These are phyloP conservation scores for Albifimbria verrucaria DNA, from an alignment of 2,329 filamentous ascomycete genomes.

Conservation along the genomic window DNA sequence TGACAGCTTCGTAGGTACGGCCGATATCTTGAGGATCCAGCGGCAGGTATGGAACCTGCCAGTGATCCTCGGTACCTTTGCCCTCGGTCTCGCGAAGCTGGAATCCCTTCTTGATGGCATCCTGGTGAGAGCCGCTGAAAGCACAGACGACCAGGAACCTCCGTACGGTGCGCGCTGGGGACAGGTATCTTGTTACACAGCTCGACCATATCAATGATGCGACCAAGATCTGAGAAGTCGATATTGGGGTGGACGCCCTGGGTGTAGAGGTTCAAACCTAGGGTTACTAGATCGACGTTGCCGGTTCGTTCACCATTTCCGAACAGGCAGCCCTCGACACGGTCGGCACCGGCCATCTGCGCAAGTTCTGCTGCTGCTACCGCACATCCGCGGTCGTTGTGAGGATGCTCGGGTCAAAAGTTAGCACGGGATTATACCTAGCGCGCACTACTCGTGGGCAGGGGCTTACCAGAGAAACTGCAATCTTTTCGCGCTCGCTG, in stretches of 20 bases:
- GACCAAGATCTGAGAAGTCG: constrained; percentile 87
- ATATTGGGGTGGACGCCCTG: constrained; percentile 82
- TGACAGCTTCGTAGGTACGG: constrained; percentile 95
- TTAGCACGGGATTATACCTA: too few species aligned
- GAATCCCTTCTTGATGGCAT: constrained; percentile 93
- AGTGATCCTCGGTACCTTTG: constrained; percentile 61
- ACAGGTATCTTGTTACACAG: constrained; percentile 92
- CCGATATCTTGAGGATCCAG: constrained; percentile 92
- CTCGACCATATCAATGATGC: constrained; percentile 86
- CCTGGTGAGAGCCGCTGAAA: constrained; percentile 89
- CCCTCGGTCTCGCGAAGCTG: constrained; percentile 62
- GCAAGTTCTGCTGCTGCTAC: constrained; percentile 87
- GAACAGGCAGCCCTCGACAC: constrained; percentile 87
- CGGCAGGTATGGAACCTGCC: constrained; percentile 89
- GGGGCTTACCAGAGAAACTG: constrained; percentile 62
- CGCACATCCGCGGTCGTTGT: constrained; percentile 91
- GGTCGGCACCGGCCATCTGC: constrained; percentile 93
- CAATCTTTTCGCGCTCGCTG: constrained; percentile 78
- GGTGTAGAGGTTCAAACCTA: constrained; percentile 91
- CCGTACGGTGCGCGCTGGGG: constrained; percentile 84
- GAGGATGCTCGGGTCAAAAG: constrained; percentile 76
- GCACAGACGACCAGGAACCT: constrained; percentile 89
- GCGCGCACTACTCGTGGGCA: too few species aligned
- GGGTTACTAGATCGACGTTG: constrained; percentile 90
- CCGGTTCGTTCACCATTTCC: constrained; percentile 95